Conservation (phyloP, 257 asterid genomes). For the Solanum medicagineum region DNA sequence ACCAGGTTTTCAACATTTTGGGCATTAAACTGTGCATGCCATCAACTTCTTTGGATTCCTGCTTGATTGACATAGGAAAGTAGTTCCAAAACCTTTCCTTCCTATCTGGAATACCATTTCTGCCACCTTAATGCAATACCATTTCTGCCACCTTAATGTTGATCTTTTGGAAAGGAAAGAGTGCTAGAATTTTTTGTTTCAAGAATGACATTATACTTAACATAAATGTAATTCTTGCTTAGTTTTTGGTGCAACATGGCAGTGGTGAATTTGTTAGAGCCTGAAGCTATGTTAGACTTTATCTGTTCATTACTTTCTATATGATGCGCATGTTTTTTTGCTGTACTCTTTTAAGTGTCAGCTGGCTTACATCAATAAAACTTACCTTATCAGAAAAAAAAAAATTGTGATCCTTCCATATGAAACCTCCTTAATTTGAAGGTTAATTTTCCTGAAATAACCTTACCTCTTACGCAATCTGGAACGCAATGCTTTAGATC, state of each 20-base stretch:
- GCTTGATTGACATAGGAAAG: background rate
- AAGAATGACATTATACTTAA: background rate
- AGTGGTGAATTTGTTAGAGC: background rate
- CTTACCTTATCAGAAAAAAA: background rate
- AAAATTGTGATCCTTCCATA: background rate
- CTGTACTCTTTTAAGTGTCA: background rate
- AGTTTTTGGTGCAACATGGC: background rate
- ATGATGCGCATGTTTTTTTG: background rate
- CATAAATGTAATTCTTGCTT: background rate
- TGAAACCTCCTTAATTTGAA: background rate
- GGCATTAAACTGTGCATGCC: background rate
- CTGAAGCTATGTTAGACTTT: background rate
- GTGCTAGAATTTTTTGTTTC: background rate
- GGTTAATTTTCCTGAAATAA: background rate
- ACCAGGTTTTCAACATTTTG: background rate
- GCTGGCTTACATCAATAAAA: background rate
- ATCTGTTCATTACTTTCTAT: background rate
- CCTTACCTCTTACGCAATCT: background rate
- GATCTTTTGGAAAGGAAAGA: background rate
- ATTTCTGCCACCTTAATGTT: background rate
- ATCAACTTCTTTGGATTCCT: slow-evolving; percentile 21
- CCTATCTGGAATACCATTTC: background rate
- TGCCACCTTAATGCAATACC: background rate
- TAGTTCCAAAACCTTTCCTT: background rate
- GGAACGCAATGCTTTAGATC: background rate